Evolutionary conservation across 345 rosid species (phyloP).

Genomic region (Geranium rotundifolium): DNA sequence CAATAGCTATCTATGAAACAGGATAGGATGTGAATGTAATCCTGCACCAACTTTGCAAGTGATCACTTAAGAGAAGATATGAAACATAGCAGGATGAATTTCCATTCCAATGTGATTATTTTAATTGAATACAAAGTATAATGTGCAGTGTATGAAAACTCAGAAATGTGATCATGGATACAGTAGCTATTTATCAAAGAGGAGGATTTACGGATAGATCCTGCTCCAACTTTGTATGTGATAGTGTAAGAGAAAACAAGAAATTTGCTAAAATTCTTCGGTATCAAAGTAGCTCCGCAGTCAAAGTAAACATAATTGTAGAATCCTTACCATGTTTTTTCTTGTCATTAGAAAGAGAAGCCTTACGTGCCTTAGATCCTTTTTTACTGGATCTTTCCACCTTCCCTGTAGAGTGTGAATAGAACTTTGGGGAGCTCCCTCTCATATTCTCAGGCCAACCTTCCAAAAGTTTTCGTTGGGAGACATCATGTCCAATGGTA

Average conservation of each 20-base stretch:
- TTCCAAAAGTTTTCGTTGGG: constrained; percentile 14
- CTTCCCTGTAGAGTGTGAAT: constrained; percentile 22
- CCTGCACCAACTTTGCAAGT: not conserved
- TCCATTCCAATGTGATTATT: not conserved
- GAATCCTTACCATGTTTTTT: constrained; percentile 11
- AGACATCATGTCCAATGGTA: constrained; percentile 12
- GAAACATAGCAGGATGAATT: not conserved
- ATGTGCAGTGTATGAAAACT: too few relatives aligned
- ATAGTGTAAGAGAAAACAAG: not conserved
- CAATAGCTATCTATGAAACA: not conserved
- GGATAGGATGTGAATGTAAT: not conserved
- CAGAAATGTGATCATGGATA: too few relatives aligned
- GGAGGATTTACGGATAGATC: too few relatives aligned
- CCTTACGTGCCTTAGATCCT: constrained; percentile 15
- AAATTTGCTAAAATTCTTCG: not conserved
- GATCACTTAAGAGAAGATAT: not conserved
- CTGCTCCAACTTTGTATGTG: not conserved
- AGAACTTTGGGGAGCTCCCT: constrained; percentile 22
- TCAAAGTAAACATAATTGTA: not conserved
- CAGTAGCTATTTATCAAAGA: too few relatives aligned
- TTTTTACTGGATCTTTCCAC: constrained; percentile 20
- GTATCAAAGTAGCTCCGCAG: not conserved
- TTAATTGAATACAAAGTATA: too few relatives aligned
- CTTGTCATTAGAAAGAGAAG: constrained; percentile 10
- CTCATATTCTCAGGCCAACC: constrained; percentile 22